Conservation (phyloP, 2,329 filamentous ascomycete genomes). For the Penicillium frequentans region DNA sequence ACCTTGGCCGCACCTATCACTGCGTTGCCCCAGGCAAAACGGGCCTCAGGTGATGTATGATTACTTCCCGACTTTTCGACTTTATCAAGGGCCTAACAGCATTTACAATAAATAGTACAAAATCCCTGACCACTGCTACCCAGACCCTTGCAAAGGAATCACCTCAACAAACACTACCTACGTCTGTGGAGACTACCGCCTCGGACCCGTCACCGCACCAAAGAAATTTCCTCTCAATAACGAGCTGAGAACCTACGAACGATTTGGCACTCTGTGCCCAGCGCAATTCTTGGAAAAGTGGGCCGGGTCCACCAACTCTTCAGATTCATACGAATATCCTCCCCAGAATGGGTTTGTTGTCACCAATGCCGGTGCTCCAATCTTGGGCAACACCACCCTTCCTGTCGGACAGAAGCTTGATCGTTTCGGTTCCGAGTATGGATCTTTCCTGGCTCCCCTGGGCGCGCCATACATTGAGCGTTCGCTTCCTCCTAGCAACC, state of each 20-base stretch:
- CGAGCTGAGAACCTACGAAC: constrained; percentile 36
- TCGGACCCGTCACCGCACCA: constrained; percentile 39
- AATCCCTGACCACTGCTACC: constrained; percentile 16
- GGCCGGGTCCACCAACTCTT: constrained; percentile 5
- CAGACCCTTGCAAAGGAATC: constrained; percentile 34
- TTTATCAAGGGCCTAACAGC: not conserved
- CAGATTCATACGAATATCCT: constrained; percentile 38
- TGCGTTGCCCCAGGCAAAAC: not conserved
- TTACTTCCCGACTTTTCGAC: not conserved
- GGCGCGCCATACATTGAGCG: constrained; percentile 51
- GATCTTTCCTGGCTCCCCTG: constrained; percentile 45
- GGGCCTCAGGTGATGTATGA: not conserved
- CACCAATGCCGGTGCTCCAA: constrained; percentile 34
- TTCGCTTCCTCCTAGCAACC: constrained; percentile 48
- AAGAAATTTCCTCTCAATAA: constrained; percentile 32
- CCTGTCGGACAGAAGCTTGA: constrained; percentile 47
- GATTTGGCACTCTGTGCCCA: constrained; percentile 43
- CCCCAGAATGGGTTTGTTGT: constrained; percentile 45
- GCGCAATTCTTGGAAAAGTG: constrained; percentile 37
- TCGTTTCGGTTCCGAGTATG: constrained; percentile 50
- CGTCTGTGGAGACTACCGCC: constrained; percentile 41
- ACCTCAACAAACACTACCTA: constrained; percentile 29
- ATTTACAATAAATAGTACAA: constrained; percentile 1
- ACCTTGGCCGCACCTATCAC: not conserved
- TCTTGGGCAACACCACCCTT: constrained; percentile 45